Evolutionary conservation across 116 monocot genomes (phyloP), one percentile per base, ranked within the genome.

Genomic region (Phalaenopsis hybrid): DNA sequence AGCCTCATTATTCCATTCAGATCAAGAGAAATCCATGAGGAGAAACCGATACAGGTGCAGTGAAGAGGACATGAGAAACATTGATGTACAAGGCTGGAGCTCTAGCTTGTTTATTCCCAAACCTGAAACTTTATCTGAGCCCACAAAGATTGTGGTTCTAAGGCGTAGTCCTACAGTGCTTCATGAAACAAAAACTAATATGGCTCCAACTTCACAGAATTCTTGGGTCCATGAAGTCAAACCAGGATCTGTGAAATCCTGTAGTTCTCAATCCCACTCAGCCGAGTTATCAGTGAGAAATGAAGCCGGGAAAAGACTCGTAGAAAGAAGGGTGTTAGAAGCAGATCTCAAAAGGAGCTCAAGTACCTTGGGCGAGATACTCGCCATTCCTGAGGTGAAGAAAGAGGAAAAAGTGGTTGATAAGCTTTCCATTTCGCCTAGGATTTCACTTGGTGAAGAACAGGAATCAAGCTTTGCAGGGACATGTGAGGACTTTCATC

Each of bases 341-440:
- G 73, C 8, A 18, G 49, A 81, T 46, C 12, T 41, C 31, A 59
- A 43, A 34, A 80, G 77, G 37, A 84, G 46, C 70, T 76, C 74
- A 23, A 85, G 86, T 74, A 90, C 88, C 44, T 81, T 90, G 63
- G 90, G 90, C 21, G 88, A 90, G 69, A 90, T 90, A 84, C 88
- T 90, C 34, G 45, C 88, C 37, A 84, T 88, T 78, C 80, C 80
- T 31, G 82, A 84, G 77, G 75, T 65, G 13, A 82, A 88, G 78
- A 88, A 83, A 75, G 86, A 85, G 50, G 74, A 79, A 20, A 81
- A 45, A 75, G 31, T 4, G 75, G 44, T 4, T 10, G 49, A 63
- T 41, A 80, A 18, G 10, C 49, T 57, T 37, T n/a, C 70, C 63
- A 50, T 70, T 74, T 82, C 79, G 16, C 67, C 76, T 37, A 57